Evolutionary conservation across 495 filamentous ascomycete species (phyloP), one percentile per base, ranked within the genome.

Genomic region (Apodospora peruviana): DNA sequence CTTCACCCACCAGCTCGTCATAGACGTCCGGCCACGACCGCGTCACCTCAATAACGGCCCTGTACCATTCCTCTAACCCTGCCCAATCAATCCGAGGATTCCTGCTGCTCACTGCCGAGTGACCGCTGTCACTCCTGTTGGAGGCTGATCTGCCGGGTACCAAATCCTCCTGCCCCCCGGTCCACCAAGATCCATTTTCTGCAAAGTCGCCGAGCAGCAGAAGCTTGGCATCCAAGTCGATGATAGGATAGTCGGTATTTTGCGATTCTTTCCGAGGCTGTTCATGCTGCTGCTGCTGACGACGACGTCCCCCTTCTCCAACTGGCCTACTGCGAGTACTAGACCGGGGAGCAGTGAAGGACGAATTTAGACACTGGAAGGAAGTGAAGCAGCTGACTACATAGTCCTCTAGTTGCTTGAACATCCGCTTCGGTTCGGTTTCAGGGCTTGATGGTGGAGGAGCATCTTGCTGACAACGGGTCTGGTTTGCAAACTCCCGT

Each of bases 121-220:
- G 60, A 16, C 48, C 49, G 34, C 58, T 63, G 3, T 68, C 64
- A 38, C 65, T 61, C 44, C 66, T 64, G 32, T 61, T 57, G 4
- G 64, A 62, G 18, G 60, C 47, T 32, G 60, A 64, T 40, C 60
- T 62, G 29, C 55, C 58, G n/a, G 68, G 62, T 17, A 61, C 58
- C 11, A 60, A 40, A 27, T 75, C 67, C 18, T 71, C 64, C 46
- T 78, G 71, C 1, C 77, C 73, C 18, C 82, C 84, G 43, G 81
- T 86, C 87, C 87, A 93, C 88, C 87, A 93, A 12, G 78, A 78
- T 2, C 88, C 88, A 60, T 91, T 93, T 62, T 93, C 87, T 0
- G 84, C 84, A 51, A 93, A 69, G 50, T 91, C 81, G 12, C 88
- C 88, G n/a, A 90, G 61, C 11, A 91, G 73, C 11, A 93, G 71